These are phyloP conservation scores for Pisolithus marmoratus DNA, from an alignment of 768 basidiomycete species.

Conservation along the genomic window DNA sequence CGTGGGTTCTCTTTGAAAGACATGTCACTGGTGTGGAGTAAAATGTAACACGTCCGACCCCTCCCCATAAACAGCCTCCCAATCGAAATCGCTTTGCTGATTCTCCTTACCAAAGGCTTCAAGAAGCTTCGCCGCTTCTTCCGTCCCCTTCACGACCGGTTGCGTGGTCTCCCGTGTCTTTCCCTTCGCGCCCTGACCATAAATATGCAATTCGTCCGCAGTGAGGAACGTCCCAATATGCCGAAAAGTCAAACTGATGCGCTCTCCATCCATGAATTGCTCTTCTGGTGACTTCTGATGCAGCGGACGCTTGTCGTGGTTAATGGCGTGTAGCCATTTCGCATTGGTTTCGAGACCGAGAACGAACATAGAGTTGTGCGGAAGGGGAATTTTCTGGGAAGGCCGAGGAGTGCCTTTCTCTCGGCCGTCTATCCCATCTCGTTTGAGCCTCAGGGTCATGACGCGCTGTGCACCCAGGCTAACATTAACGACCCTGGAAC, in stretches of 20 bases:
- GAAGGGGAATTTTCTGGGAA: constrained; percentile 64
- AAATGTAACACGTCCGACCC: constrained; percentile 72
- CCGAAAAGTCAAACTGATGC: constrained; percentile 79
- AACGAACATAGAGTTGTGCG: constrained; percentile 80
- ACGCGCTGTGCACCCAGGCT: constrained; percentile 72
- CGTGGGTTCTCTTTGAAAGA: no score
- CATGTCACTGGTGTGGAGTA: constrained; percentile 16
- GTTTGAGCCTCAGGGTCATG: constrained; percentile 72
- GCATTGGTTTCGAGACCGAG: constrained; percentile 69
- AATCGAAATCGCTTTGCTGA: constrained; percentile 61
- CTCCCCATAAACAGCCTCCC: constrained; percentile 58
- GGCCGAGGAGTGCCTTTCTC: constrained; percentile 27
- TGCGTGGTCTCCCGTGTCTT: constrained; percentile 53
- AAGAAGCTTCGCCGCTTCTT: constrained; percentile 46
- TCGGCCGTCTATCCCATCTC: constrained; percentile 30
- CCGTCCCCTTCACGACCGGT: constrained; percentile 46
- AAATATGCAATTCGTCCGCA: constrained; percentile 47
- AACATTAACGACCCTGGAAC: constrained; percentile 74
- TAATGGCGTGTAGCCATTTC: constrained; percentile 72
- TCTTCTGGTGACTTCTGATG: constrained; percentile 51
- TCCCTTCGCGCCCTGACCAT: constrained; percentile 65
- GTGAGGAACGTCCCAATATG: constrained; percentile 72
- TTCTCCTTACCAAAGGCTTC: constrained; percentile 73
- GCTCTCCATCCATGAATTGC: constrained; percentile 47
- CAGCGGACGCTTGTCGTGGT: constrained; percentile 64